phyloP scores from a whole-genome alignment of 805 yeast genomes.

The Wickerhamiella shivajii region DNA sequence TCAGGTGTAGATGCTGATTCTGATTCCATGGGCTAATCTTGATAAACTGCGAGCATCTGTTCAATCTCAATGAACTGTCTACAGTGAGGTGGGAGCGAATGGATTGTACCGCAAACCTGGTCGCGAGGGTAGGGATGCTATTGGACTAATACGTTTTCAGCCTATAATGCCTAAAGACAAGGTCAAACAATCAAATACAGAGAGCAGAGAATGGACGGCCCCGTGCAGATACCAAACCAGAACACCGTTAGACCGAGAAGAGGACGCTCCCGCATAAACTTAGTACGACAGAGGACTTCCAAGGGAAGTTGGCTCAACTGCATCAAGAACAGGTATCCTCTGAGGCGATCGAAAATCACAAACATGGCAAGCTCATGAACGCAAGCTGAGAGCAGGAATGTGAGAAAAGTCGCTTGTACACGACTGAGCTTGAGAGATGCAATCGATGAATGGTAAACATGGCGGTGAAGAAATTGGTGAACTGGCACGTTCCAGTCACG shows the following conservation, averaged over 20 bases:
- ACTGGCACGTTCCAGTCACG: conserved; percentile 93
- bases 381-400: conserved; percentile 49
- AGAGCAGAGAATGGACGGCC: conserved; percentile 80
- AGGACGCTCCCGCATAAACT: conserved; percentile 38
- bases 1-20: too few species aligned
- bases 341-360: conserved; percentile 59
- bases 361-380: conserved; percentile 91
- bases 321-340: conserved; percentile 65
- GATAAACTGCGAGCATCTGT: too few species aligned
- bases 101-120: background rate
- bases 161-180: background rate
- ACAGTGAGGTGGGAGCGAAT: background rate
- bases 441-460: conserved; percentile 84
- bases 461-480: conserved; percentile 75
- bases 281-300: conserved; percentile 46
- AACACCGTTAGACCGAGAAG: conserved; percentile 67
- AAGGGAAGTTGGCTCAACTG: conserved; percentile 87
- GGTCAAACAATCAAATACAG: conserved; percentile 57
- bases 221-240: conserved; percentile 83
- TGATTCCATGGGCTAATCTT: too few species aligned
- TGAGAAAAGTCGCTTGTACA: conserved; percentile 49
- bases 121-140: background rate
- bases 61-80: too few species aligned
- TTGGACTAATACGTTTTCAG: background rate
- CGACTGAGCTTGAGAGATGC: conserved; percentile 57